phyloP scores from a whole-genome alignment of 192 early-diverging fungal genomes.

The Gamsiella multidivaricata region DNA sequence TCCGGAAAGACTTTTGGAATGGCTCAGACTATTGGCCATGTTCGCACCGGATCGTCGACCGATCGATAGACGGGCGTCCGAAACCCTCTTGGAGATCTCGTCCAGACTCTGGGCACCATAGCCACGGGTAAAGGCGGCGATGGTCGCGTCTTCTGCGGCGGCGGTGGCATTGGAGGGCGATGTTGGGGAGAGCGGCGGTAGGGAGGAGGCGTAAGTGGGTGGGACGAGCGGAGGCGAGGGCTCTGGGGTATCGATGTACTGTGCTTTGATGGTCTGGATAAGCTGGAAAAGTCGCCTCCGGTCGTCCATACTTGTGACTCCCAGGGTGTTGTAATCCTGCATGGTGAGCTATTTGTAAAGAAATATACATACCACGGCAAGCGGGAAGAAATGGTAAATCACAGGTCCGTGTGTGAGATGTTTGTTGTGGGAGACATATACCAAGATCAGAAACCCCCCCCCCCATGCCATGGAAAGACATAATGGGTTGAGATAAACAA shows the following conservation, averaged over 20 bases:
- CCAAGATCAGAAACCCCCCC: not conserved
- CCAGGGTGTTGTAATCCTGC: slow-evolving; percentile 73
- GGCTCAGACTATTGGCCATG: slow-evolving; percentile 20
- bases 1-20: slow-evolving; percentile 44
- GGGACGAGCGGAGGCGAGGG: slow-evolving; percentile 18
- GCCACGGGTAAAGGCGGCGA: slow-evolving; percentile 25
- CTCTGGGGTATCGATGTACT: slow-evolving; percentile 41
- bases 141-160: not conserved
- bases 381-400: not conserved
- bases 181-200: too few relatives aligned
- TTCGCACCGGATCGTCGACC: slow-evolving; percentile 43
- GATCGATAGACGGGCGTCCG: slow-evolving; percentile 44
- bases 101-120: slow-evolving; percentile 22
- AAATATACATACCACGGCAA: not conserved
- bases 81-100: slow-evolving; percentile 29
- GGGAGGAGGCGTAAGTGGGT: not conserved
- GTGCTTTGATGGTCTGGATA: slow-evolving; percentile 50
- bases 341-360: slow-evolving; percentile 73
- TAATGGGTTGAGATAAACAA: too few relatives aligned
- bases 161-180: slow-evolving; percentile 4
- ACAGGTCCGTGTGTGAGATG: not conserved
- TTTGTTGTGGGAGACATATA: not conserved
- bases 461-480: too few relatives aligned
- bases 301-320: slow-evolving; percentile 69
- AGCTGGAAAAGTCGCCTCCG: slow-evolving; percentile 66